Conservation (phyloP, 2,329 filamentous ascomycete genomes). For the Ophiostoma ulmi region DNA sequence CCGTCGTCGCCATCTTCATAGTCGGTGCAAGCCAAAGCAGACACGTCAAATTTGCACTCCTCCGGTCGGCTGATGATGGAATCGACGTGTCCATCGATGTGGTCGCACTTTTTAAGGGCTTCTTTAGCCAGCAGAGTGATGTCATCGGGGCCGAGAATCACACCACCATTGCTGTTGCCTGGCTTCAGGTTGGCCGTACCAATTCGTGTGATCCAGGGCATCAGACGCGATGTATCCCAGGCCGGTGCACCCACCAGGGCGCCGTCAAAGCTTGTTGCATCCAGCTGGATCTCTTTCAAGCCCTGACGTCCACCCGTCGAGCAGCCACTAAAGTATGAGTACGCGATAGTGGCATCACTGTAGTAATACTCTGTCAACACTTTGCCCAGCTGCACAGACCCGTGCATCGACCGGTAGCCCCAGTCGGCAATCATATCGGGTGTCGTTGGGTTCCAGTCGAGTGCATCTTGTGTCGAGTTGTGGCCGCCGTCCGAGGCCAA, state of each 20-base stretch:
- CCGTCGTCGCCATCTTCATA: background rate
- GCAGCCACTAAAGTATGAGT: slow-evolving; percentile 54
- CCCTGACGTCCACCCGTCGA: slow-evolving; percentile 58
- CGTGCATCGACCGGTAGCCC: slow-evolving; percentile 44
- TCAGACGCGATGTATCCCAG: slow-evolving; percentile 41
- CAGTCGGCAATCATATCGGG: slow-evolving; percentile 39
- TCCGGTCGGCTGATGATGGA: background rate
- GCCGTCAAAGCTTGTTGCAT: slow-evolving; percentile 54
- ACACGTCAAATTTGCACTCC: background rate
- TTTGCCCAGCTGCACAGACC: slow-evolving; percentile 47
- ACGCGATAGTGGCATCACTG: slow-evolving; percentile 36
- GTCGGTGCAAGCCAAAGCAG: background rate
- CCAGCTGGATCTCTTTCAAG: slow-evolving; percentile 48
- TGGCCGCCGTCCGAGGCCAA: slow-evolving; percentile 45
- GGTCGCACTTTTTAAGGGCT: background rate
- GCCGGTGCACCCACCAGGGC: slow-evolving; percentile 48
- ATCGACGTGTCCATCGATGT: background rate
- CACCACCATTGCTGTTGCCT: background rate
- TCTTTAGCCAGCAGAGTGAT: background rate
- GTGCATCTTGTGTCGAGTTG: slow-evolving; percentile 32
- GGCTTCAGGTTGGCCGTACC: slow-evolving; percentile 40
- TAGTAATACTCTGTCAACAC: slow-evolving; percentile 48
- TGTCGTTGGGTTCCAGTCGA: slow-evolving; percentile 38
- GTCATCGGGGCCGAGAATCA: background rate
- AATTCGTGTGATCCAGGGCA: slow-evolving; percentile 37